Percentiles rank a stretch among this genome's conserved stretches.
phyloP scores from a whole-genome alignment of 768 basidiomycete species.

The Mycena galericulata region DNA sequence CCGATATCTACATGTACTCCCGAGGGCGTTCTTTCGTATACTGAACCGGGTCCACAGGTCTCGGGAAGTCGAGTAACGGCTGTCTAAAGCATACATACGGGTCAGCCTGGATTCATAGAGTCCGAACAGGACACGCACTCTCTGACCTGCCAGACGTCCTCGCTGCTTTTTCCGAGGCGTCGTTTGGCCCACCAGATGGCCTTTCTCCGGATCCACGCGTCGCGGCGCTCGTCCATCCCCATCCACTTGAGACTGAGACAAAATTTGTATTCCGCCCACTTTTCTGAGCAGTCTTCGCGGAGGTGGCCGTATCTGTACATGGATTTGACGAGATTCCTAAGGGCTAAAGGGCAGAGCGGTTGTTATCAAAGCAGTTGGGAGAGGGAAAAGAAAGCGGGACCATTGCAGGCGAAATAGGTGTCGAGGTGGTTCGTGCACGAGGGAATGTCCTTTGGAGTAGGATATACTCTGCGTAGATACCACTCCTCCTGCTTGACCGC shows the following conservation, averaged over 20 bases:
- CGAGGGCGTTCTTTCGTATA: slow-evolving; percentile 28
- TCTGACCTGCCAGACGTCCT: slow-evolving; percentile 94
- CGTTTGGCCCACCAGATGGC: slow-evolving; percentile 96
- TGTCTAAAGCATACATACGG: slow-evolving; percentile 47
- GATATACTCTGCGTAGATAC: slow-evolving; percentile 74
- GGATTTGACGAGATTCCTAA: slow-evolving; percentile 84
- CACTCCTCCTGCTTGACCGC: slow-evolving; percentile 76
- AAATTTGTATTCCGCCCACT: slow-evolving; percentile 94
- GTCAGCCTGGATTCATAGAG: not conserved
- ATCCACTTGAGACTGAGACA: slow-evolving; percentile 88
- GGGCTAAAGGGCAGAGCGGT: slow-evolving; percentile 57
- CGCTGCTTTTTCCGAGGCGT: slow-evolving; percentile 83
- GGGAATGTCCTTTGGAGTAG: slow-evolving; percentile 83
- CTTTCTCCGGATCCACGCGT: slow-evolving; percentile 86
- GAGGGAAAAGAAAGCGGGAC: slow-evolving; percentile 48
- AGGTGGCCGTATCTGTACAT: slow-evolving; percentile 88
- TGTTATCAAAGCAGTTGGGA: not conserved
- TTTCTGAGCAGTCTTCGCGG: slow-evolving; percentile 74
- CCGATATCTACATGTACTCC: slow-evolving; percentile 28
- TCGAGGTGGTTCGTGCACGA: slow-evolving; percentile 84
- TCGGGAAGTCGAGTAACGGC: slow-evolving; percentile 64
- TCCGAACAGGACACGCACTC: slow-evolving; percentile 65
- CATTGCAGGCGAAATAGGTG: slow-evolving; percentile 77
- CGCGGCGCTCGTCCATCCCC: slow-evolving; percentile 80
- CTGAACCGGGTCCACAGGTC: slow-evolving; percentile 40